Conservation (phyloP, 2,329 filamentous ascomycete genomes). For the Diaporthe sp. region DNA sequence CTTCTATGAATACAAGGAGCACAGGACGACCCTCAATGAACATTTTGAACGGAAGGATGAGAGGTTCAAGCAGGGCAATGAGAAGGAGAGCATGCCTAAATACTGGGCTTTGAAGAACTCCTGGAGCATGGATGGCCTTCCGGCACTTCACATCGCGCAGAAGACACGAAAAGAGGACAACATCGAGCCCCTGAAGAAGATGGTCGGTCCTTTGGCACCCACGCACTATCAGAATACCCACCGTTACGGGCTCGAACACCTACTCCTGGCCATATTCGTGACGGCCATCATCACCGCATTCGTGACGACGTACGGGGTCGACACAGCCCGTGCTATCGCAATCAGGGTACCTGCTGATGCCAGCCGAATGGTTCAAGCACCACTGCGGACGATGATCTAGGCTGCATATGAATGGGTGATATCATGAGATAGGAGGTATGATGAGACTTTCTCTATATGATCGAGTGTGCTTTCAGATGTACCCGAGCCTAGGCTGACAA, state of each 20-base stretch:
- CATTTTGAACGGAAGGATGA: constrained; percentile 51
- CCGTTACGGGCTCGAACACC: constrained; percentile 32
- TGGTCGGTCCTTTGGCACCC: constrained; percentile 54
- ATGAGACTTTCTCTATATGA: too few relatives aligned
- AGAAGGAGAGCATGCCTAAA: constrained; percentile 54
- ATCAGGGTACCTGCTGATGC: constrained; percentile 32
- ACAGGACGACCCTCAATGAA: constrained; percentile 53
- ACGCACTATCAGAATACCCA: constrained; percentile 32
- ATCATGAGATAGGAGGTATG: not conserved
- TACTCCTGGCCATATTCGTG: constrained; percentile 34
- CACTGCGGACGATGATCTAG: constrained; percentile 31
- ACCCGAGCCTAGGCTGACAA: not conserved
- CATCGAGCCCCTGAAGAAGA: constrained; percentile 55
- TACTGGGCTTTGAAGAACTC: constrained; percentile 59
- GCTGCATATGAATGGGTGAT: not conserved
- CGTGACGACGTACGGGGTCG: constrained; percentile 20
- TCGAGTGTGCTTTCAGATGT: not conserved
- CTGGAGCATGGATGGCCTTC: constrained; percentile 56
- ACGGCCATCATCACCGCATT: constrained; percentile 36
- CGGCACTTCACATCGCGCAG: constrained; percentile 52
- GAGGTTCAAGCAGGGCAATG: constrained; percentile 50
- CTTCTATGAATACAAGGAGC: constrained; percentile 55
- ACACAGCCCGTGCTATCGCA: constrained; percentile 36
- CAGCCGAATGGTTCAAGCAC: constrained; percentile 28
- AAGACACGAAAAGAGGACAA: constrained; percentile 49